Conservation (phyloP, 1,139 yeast genomes). For the Nematodospora anomalae region DNA sequence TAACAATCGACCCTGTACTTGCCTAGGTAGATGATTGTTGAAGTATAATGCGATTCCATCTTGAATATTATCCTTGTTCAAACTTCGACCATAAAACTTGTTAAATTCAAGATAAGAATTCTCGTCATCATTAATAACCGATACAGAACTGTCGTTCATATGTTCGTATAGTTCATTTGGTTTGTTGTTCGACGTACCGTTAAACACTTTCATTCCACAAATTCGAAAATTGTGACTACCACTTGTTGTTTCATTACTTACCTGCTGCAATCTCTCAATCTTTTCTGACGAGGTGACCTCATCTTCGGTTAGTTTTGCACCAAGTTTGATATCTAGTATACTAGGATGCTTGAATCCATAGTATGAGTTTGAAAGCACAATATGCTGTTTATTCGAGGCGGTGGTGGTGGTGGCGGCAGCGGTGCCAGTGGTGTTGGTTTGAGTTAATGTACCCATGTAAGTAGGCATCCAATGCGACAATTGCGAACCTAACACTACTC, state of each 20-base stretch:
- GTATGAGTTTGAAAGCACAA: constrained; percentile 76
- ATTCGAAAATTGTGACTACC: constrained; percentile 73
- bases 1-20: constrained; percentile 24
- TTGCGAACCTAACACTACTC: constrained; percentile 31
- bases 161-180: constrained; percentile 16
- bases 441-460: constrained; percentile 37
- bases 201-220: constrained; percentile 80
- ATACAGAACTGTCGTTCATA: constrained; percentile 18
- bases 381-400: constrained; percentile 22
- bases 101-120: constrained; percentile 51
- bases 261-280: constrained; percentile 56
- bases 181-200: constrained; percentile 11
- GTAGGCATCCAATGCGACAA: constrained; percentile 56
- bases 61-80: constrained; percentile 44
- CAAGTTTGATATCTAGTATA: constrained; percentile 81
- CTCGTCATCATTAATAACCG: constrained; percentile 19
- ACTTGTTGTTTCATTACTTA: constrained; percentile 72
- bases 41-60: constrained; percentile 52
- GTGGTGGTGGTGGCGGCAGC: constrained; percentile 4
- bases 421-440: constrained; percentile 34
- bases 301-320: constrained; percentile 66
- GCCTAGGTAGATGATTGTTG: constrained; percentile 8
- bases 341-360: constrained; percentile 66
- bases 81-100: constrained; percentile 68
- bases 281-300: constrained; percentile 59